phyloP scores from a whole-genome alignment of 371 early-diverging fungal species.

The Mucor velutinosus region DNA sequence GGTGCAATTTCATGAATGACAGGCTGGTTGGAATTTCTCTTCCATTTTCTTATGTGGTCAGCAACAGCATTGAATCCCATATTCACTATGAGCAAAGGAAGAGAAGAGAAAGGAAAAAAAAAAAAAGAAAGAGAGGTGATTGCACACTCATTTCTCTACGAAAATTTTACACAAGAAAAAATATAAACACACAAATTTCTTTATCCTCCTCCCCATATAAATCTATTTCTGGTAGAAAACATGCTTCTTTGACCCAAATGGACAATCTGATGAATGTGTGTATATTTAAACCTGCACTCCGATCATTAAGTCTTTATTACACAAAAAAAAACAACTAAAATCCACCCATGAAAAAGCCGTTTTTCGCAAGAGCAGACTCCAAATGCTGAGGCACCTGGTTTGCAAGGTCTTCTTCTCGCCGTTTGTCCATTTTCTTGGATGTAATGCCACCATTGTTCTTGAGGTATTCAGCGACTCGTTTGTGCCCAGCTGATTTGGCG shows the following conservation, averaged over 20 bases:
- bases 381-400: conserved; percentile 34
- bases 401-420: conserved; percentile 32
- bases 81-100: background rate
- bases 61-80: conserved; percentile 45
- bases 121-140: background rate
- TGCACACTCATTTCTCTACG: background rate
- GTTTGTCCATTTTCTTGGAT: conserved; percentile 48
- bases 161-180: background rate
- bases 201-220: background rate
- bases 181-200: conserved; percentile 3
- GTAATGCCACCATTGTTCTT: conserved; percentile 39
- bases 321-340: background rate
- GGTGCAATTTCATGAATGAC: background rate
- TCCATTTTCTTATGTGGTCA: conserved; percentile 44
- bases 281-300: conserved; percentile 4
- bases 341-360: conserved; percentile 38
- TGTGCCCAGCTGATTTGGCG: conserved; percentile 43
- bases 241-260: conserved; percentile 11
- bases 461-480: conserved; percentile 40
- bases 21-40: conserved; percentile 29
- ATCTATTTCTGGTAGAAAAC: conserved; percentile 14
- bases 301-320: background rate
- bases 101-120: conserved; percentile 8
- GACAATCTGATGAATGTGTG: background rate
- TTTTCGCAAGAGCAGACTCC: conserved; percentile 30